Base-by-base conservation (phyloP, 202 grass and related monocot species). In the Digitaria exilis region DNA sequence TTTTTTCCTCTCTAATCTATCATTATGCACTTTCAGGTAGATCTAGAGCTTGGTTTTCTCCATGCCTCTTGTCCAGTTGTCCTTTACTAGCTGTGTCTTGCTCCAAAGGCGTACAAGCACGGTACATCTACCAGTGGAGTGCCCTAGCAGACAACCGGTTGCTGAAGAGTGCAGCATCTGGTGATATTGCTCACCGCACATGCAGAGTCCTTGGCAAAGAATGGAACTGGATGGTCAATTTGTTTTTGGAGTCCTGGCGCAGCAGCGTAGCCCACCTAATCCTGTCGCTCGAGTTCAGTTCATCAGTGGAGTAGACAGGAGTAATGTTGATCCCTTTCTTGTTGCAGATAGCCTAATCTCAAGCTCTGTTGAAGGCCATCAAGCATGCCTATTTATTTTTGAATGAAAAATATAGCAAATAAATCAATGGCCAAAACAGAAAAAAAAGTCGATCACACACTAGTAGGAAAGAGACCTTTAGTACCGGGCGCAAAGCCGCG, bases 161-260 rank as follows among this genome's bases (percentile, higher is more conserved):
- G 81, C 68, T 9, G 50, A 77, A 32, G 65, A 65, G 82, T 85
- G 80, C 13, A 41, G 82, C 72, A 78, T 81, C 82, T 48, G 87
- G 16, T 13, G 24, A 31, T 78, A n/a, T 76, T 52, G 30, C 65
- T 41, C 24, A 31, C 88, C 88, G 62, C 83, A 78, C 50, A 49
- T 29, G 35, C 56, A 25, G 26, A 4, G 3, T 13, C 31, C 50
- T 37, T 37, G n/a, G 25, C 43, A 62, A 25, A 76, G 57, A 69
- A 55, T 15, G 17, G 75, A 43, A 16, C 29, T 14, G 55, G 22
- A 0, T 52, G 28, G 15, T 1, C 63, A 43, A 60, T 39, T 60
- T 8, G 8, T 48, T 77, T 14, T 9, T 14, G 14, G n/a, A 72
- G 12, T 4, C 8, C 24, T 24, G 52, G 5, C 16, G 28, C 14